These are phyloP conservation scores for Cafeteria roenbergensis DNA, from an alignment of 108 stramenopile species.

Conservation along the genomic window DNA sequence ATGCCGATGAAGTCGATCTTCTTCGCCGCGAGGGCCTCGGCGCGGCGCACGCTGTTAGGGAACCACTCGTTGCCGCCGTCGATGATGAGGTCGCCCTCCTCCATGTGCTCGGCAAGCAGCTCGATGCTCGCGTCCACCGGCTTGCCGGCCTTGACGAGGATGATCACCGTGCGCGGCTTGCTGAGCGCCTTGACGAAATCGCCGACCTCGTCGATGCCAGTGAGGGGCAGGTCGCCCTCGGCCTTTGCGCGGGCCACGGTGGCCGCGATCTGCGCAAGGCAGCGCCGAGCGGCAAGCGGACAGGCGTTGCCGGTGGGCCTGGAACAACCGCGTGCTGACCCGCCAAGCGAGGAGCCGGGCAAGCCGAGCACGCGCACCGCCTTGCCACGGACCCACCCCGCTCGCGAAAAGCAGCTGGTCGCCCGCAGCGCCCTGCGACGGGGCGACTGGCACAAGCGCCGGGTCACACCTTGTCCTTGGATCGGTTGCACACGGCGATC, in stretches of 20 bases:
- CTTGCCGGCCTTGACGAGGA: constrained; percentile 86
- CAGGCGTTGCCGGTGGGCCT: no score
- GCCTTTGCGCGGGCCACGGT: constrained; percentile 80
- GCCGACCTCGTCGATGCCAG: constrained; percentile 57
- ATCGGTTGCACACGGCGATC: constrained; percentile 79
- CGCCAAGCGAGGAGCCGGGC: no score
- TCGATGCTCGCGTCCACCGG: constrained; percentile 87
- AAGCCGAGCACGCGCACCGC: no score
- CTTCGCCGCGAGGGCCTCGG: constrained; percentile 62
- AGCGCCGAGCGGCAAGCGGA: not conserved
- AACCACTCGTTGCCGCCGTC: constrained; percentile 99
- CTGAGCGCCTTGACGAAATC: constrained; percentile 34
- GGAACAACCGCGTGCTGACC: no score
- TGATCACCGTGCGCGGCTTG: constrained; percentile 80
- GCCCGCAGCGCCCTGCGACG: no score
- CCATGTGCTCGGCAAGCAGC: constrained; percentile 55
- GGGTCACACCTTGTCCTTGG: constrained; percentile 55
- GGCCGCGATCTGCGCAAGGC: constrained; percentile 37
- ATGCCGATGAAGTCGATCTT: constrained; percentile 83
- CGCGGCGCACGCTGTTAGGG: constrained; percentile 81
- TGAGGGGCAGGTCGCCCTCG: constrained; percentile 73
- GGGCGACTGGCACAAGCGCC: no score
- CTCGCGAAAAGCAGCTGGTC: no score
- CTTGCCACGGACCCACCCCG: no score
- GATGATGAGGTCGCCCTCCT: constrained; percentile 81